Evolutionary conservation across 2,329 filamentous ascomycete genomes (phyloP), one percentile per base, ranked within the genome.

Genomic region (Colletotrichum graminicola): DNA sequence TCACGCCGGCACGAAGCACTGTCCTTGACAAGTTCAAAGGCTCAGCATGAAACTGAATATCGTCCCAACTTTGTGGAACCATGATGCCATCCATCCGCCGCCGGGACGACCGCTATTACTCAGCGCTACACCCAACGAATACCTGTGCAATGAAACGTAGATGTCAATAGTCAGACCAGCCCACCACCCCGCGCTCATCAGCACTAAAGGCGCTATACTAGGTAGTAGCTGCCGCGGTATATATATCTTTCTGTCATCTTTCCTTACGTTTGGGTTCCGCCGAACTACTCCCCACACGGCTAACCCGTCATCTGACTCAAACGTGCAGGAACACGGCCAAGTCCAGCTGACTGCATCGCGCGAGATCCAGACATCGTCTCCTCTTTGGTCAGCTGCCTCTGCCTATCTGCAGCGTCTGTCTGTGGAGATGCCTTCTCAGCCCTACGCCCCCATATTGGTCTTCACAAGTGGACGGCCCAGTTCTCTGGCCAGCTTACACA

Each of bases 341-440:
- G 18, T 34, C 29, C 12, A 16, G 67, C 67, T 66, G 62, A 62
- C 67, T 2, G 67, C 67, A 29, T 51, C 39, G 47, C 43, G 45
- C 45, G 18, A 55, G 29, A 18, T 18, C 29, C 29, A 36, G 5
- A n/a, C 29, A 10, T 36, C 29, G n/a, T 29, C 32, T 56, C 52
- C 32, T 56, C 52, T 23, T 23, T 36, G 32, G 21, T 12, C 32
- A 45, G 7, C 18, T 45, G 18, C 6, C 39, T 41, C 39, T 41
- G 34, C 14, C 12, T 41, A 57, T 32, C 14, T 23, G 23, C 60
- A 51, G 34, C 21, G 23, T 36, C 23, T 43, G 49, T 52, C 23
- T 43, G 49, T 57, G 62, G 61, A n/a, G 55, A 36, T 45, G 34
- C 57, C 49, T 62, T 55, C 43, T 71, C 68, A 71, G 64, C 68